phyloP scores from a whole-genome alignment of 768 basidiomycete genomes.

The Phlegmacium glaucopus region DNA sequence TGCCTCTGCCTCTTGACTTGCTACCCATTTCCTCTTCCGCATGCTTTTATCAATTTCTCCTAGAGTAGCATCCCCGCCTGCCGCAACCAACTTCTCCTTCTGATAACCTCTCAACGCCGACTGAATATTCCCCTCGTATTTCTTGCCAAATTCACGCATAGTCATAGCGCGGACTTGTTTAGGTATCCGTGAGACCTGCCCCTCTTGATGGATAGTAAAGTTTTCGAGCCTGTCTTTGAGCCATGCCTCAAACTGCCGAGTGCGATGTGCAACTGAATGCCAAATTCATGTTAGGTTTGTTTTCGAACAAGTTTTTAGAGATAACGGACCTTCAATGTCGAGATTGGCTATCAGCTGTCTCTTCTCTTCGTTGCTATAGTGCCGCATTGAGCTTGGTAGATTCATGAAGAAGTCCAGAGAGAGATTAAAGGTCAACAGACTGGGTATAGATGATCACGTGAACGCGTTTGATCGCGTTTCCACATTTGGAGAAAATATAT shows the following conservation, averaged over 20 bases:
- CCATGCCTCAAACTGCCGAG: slow-evolving; percentile 72
- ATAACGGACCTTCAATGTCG: slow-evolving; percentile 66
- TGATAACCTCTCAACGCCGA: slow-evolving; percentile 66
- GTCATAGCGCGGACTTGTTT: slow-evolving; percentile 69
- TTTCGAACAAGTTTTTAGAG: not conserved
- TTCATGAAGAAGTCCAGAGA: slow-evolving; percentile 23
- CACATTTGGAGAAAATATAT: slow-evolving; percentile 4
- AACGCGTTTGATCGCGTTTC: slow-evolving; percentile 24
- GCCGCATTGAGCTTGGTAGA: slow-evolving; percentile 24
- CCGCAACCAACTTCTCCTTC: slow-evolving; percentile 54
- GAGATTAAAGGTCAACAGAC: slow-evolving; percentile 1
- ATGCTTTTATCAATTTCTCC: slow-evolving; percentile 64
- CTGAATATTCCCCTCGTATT: slow-evolving; percentile 75
- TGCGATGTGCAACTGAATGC: slow-evolving; percentile 64
- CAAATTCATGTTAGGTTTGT: not conserved
- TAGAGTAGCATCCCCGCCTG: slow-evolving; percentile 44
- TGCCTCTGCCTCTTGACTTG: slow-evolving; percentile 51
- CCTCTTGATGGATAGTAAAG: slow-evolving; percentile 73
- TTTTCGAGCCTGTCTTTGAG: slow-evolving; percentile 70
- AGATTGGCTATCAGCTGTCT: slow-evolving; percentile 72
- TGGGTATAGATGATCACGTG: slow-evolving; percentile 32
- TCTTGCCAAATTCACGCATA: slow-evolving; percentile 75
- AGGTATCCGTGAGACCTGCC: slow-evolving; percentile 69
- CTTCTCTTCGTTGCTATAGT: slow-evolving; percentile 65
- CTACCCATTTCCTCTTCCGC: slow-evolving; percentile 77